Percentiles rank a stretch among this genome's conserved stretches.
Evolutionary conservation across 2,329 filamentous ascomycete species (phyloP).

Genomic region (Tolypocladium paradoxum): DNA sequence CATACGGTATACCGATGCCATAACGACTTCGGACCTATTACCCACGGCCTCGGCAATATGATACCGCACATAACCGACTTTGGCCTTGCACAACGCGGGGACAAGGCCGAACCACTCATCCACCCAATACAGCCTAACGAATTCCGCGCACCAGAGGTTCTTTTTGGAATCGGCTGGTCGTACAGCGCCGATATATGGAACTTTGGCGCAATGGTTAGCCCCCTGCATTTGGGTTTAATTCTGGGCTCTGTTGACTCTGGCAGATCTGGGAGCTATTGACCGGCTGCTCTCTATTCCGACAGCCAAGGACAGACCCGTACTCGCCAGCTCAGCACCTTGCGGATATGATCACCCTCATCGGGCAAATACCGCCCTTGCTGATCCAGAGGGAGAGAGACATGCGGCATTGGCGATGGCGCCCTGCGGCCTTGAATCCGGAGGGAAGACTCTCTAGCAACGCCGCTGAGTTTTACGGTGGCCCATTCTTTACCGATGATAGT

Average conservation of each 20-base stretch:
- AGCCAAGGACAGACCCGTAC: constrained; percentile 8
- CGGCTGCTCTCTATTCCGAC: constrained; percentile 9
- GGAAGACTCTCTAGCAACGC: constrained; percentile 8
- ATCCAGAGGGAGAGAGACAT: constrained; percentile 9
- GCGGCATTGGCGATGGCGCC: constrained; percentile 9
- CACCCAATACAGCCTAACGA: constrained; percentile 11
- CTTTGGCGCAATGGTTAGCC: constrained; percentile 12
- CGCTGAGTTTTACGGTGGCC: constrained; percentile 9
- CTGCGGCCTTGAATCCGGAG: constrained; percentile 4
- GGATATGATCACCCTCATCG: constrained; percentile 13
- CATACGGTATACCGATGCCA: constrained; percentile 8
- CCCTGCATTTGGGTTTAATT: neutral
- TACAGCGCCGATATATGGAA: constrained; percentile 10
- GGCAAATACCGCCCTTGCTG: constrained; percentile 9
- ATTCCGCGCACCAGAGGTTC: constrained; percentile 13
- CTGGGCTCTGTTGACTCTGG: neutral
- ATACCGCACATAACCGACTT: constrained; percentile 3
- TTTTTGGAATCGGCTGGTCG: constrained; percentile 10
- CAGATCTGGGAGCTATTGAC: constrained; percentile 16
- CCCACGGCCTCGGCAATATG: neutral
- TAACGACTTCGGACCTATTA: constrained; percentile 7
- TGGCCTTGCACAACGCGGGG: neutral
- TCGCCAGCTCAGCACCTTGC: constrained; percentile 11
- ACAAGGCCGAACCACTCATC: constrained; percentile 1
- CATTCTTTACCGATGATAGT: constrained; percentile 11